Evolutionary conservation across 2,329 filamentous ascomycete species (phyloP).

Genomic region (Trichoderma sp.): DNA sequence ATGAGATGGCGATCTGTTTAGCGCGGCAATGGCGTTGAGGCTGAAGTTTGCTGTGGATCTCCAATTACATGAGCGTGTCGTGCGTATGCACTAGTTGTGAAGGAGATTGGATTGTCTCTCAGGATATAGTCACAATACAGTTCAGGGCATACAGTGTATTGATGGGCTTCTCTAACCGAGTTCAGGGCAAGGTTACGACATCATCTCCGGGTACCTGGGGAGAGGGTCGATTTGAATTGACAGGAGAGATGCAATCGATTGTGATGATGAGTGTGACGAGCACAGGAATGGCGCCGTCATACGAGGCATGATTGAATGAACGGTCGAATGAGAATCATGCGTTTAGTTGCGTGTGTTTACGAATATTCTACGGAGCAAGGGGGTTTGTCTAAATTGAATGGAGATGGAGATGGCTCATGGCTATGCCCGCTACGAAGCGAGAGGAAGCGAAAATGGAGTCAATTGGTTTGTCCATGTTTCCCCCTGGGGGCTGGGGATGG

Average conservation of each 20-base stretch:
- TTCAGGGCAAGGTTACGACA: background rate
- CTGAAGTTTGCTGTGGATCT: conserved; percentile 3
- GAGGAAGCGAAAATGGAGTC: conserved; percentile 6
- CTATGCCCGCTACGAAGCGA: background rate
- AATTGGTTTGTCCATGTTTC: too few relatives aligned
- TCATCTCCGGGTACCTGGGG: background rate
- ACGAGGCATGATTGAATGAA: background rate
- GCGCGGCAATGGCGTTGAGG: background rate
- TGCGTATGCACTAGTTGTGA: background rate
- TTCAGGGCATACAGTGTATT: too few relatives aligned
- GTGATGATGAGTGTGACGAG: background rate
- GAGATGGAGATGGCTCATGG: background rate
- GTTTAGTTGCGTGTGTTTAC: background rate
- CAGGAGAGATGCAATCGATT: background rate
- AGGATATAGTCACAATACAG: too few relatives aligned
- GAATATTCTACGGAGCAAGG: background rate
- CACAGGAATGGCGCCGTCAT: background rate
- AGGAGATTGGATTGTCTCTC: background rate
- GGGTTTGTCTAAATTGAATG: background rate
- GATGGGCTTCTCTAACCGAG: background rate
- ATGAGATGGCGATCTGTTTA: conserved; percentile 14
- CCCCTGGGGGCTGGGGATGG: background rate
- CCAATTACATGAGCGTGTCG: background rate
- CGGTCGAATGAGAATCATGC: conserved; percentile 17
- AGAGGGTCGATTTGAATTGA: background rate